Percentiles rank a stretch among this genome's conserved stretches.
phyloP scores from a whole-genome alignment of 257 asterid genomes.

The Cinchona pubescens region DNA sequence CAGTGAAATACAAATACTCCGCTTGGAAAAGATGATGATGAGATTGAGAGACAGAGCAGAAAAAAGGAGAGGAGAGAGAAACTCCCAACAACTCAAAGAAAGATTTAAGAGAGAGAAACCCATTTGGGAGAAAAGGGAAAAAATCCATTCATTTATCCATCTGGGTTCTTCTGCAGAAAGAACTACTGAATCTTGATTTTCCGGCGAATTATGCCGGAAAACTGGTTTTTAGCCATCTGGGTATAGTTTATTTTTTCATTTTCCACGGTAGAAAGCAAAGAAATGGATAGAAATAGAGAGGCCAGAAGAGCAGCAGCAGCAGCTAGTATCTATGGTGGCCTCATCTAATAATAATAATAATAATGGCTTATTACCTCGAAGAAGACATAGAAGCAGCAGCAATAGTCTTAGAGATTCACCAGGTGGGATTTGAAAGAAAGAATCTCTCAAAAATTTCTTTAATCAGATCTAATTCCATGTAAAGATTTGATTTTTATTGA shows the following conservation, averaged over 20 bases:
- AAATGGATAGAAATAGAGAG: slow-evolving; percentile 94
- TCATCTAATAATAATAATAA: too few relatives aligned
- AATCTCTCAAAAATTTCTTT: background rate
- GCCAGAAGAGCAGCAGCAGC: slow-evolving; percentile 72
- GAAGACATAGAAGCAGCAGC: slow-evolving; percentile 65
- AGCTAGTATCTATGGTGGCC: slow-evolving; percentile 59
- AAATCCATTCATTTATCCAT: slow-evolving; percentile 15
- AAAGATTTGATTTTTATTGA: background rate
- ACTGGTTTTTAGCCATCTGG: background rate
- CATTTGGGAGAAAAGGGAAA: slow-evolving; percentile 25
- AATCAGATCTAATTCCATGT: slow-evolving; percentile 51
- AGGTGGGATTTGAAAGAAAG: slow-evolving; percentile 38
- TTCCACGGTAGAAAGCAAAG: background rate
- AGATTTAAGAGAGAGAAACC: slow-evolving; percentile 29
- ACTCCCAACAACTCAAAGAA: slow-evolving; percentile 26
- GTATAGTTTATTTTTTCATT: slow-evolving; percentile 10
- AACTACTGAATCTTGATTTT: slow-evolving; percentile 29
- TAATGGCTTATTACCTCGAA: slow-evolving; percentile 74
- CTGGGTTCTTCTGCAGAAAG: slow-evolving; percentile 29
- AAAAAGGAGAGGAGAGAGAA: slow-evolving; percentile 32
- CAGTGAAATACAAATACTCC: slow-evolving; percentile 43
- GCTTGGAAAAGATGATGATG: slow-evolving; percentile 50
- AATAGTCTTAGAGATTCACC: slow-evolving; percentile 85
- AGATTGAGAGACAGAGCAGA: slow-evolving; percentile 47
- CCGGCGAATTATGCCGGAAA: slow-evolving; percentile 34